Conservation (phyloP, 805 yeast species). For the Starmerella lactis-condensi region DNA sequence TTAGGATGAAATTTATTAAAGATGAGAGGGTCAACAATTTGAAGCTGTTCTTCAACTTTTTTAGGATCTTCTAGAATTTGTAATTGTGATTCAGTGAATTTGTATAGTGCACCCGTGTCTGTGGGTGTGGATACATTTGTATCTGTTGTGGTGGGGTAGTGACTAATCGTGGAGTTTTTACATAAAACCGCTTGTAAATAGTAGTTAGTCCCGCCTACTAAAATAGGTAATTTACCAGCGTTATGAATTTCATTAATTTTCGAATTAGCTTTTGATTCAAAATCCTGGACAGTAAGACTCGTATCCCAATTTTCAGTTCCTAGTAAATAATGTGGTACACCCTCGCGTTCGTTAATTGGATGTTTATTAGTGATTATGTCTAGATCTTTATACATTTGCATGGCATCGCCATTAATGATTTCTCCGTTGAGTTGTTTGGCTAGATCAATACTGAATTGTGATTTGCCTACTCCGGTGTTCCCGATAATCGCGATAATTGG, state of each 20-base stretch:
- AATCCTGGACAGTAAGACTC: slow-evolving; percentile 56
- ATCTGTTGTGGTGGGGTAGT: neutral
- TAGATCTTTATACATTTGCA: slow-evolving; percentile 71
- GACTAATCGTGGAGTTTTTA: neutral
- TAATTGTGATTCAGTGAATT: neutral
- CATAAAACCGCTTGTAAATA: slow-evolving; percentile 49
- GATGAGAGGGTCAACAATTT: slow-evolving; percentile 45
- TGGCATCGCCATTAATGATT: slow-evolving; percentile 85
- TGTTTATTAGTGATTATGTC: slow-evolving; percentile 83
- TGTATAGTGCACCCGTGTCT: too few species aligned
- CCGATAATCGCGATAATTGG: slow-evolving; percentile 58
- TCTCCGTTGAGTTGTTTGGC: slow-evolving; percentile 71
- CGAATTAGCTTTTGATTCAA: slow-evolving; percentile 47
- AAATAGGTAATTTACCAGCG: slow-evolving; percentile 59
- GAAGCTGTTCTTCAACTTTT: slow-evolving; percentile 30
- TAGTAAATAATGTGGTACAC: slow-evolving; percentile 71
- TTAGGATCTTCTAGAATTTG: slow-evolving; percentile 8
- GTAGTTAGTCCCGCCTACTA: slow-evolving; percentile 94
- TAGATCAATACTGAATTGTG: slow-evolving; percentile 59
- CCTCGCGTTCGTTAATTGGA: slow-evolving; percentile 57
- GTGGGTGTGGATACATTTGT: too few species aligned
- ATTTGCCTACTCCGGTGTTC: slow-evolving; percentile 93
- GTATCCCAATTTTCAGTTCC: slow-evolving; percentile 59
- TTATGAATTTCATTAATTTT: slow-evolving; percentile 42
- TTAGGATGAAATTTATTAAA: slow-evolving; percentile 81